phyloP scores from a whole-genome alignment of 495 filamentous ascomycete genomes.

The Chlorociboria aeruginascens region DNA sequence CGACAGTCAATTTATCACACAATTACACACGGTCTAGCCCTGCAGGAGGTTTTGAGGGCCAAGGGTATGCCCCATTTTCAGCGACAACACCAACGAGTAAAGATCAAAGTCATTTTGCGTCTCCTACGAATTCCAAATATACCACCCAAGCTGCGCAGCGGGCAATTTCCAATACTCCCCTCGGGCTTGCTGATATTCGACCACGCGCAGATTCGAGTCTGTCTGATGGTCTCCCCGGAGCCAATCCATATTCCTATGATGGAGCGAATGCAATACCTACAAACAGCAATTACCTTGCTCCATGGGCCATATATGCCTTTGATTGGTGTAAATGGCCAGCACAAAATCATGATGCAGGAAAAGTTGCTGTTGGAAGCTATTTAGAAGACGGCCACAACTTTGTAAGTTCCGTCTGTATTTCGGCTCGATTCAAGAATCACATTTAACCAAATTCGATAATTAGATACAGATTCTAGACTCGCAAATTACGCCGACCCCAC shows the following conservation, averaged over 20 bases:
- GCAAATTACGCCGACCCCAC: constrained; percentile 56
- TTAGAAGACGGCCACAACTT: constrained; percentile 97
- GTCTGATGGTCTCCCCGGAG: constrained; percentile 47
- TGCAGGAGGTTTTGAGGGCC: constrained; percentile 54
- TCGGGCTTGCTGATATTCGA: constrained; percentile 84
- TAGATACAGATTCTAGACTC: constrained; percentile 98
- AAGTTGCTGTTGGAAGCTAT: constrained; percentile 91
- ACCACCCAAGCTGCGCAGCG: constrained; percentile 56
- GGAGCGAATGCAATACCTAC: constrained; percentile 35
- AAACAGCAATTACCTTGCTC: constrained; percentile 79
- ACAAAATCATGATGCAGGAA: constrained; percentile 65
- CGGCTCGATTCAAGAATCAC: no score
- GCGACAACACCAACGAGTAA: constrained; percentile 50
- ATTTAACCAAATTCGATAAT: neutral
- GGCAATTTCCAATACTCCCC: constrained; percentile 67
- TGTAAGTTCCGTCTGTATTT: constrained; percentile 36
- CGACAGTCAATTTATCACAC: constrained; percentile 47
- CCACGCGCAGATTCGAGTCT: constrained; percentile 64
- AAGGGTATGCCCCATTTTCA: constrained; percentile 60
- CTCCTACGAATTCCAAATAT: constrained; percentile 55
- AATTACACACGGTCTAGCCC: constrained; percentile 80
- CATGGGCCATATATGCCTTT: constrained; percentile 90
- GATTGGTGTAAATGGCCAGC: constrained; percentile 99
- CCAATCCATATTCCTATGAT: constrained; percentile 37
- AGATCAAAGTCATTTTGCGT: constrained; percentile 46